Base-by-base conservation (phyloP, 2,329 filamentous ascomycete species). In the Pyrenochaeta sp. region DNA sequence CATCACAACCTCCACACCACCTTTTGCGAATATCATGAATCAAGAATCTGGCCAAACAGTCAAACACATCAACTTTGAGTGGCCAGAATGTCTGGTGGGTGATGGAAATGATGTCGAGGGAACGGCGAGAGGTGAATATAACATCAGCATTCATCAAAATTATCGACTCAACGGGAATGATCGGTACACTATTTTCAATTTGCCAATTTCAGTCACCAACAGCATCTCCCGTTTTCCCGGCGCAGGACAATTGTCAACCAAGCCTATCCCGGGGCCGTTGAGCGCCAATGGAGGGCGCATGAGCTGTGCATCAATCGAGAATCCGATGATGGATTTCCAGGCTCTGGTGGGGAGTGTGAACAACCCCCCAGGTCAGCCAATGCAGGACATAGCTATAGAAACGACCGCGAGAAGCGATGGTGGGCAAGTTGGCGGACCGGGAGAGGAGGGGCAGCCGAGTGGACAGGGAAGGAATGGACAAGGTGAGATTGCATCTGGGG, bases 1-100 rank as follows among this genome's bases (percentile, higher is more conserved):
- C 70, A 83, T 85, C 45, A 88, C 85, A 2, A 75, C 71, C 1
- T 64, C 66, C 10, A 73, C 67, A 46, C 83, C 82, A 7, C 87
- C 82, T 37, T 72, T 87, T 6, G 84, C 85, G 1, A 79, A 87
- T 44, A 87, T 91, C 49, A 83, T 91, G 78, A 71, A 75, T 23
- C 84, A 88, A 57, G 87, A 91, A 66, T 74, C 81, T 0, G 83
- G 83, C 3, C 89, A 87, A 66, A 90, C 88, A 0, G 89, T 91
- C 37, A 91, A 91, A 69, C 88, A 91, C 68, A 81, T 90, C 56
- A 87, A 87, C 67, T 91, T 88, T 86, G 78, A 83, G 17, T 91
- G 88, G 88, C 88, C 89, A 0, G 82, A 83, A 52, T 91, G 88
- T 63, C 78, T 91, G 0, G 84, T 86, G 2, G 88, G 88, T 15